A percentile compares a stretch with the other conserved stretches of the same genome.
phyloP scores from a whole-genome alignment of 148 eudicot species.

The Vaccinium vitisidaea region DNA sequence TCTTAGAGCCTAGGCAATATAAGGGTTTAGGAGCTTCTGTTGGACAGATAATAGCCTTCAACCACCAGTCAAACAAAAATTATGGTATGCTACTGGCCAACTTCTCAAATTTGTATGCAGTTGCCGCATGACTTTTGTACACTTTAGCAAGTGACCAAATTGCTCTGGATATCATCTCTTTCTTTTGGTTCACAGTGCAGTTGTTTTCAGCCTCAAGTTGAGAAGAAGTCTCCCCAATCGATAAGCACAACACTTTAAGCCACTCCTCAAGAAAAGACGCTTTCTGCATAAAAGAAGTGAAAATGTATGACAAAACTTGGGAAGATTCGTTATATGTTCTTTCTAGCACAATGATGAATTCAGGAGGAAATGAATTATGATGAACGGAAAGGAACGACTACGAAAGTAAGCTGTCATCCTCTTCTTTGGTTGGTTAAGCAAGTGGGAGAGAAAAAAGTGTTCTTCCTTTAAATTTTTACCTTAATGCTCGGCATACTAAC shows the following conservation, averaged over 20 bases:
- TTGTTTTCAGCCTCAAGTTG: conserved; percentile 34
- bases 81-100: conserved; percentile 25
- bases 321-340: not conserved
- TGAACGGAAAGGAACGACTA: not conserved
- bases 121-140: conserved; percentile 43
- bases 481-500: not conserved
- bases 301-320: conserved; percentile 7
- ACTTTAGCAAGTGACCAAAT: conserved; percentile 54
- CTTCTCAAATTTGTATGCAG: conserved; percentile 39
- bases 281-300: conserved; percentile 49
- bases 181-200: conserved; percentile 44
- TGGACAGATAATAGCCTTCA: not conserved
- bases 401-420: not conserved
- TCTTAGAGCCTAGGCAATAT: not conserved
- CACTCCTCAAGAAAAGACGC: conserved; percentile 72
- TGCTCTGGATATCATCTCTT: conserved; percentile 48
- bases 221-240: conserved; percentile 41
- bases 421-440: not conserved
- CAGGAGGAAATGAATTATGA: not conserved
- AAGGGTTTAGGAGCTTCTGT: not conserved
- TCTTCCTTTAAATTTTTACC: not conserved
- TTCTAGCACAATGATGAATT: not conserved
- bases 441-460: not conserved
- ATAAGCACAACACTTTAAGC: conserved; percentile 53
- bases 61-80: not conserved